These are phyloP conservation scores for Pythium insidiosum DNA, from an alignment of 352 stramenopile genomes.

Conservation along the genomic window DNA sequence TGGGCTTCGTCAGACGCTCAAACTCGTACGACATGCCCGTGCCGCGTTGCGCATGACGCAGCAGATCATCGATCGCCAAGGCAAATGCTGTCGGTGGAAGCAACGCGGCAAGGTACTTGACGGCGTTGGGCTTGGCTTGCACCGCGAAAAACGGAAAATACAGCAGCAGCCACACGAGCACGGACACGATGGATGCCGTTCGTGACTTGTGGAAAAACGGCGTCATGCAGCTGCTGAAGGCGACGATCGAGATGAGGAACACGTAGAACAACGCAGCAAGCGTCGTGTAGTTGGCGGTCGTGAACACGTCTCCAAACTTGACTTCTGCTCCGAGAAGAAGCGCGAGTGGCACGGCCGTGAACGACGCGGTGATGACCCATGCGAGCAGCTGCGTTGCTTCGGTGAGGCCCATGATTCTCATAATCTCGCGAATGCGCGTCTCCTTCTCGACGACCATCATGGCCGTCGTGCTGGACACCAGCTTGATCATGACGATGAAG, in stretches of 20 bases:
- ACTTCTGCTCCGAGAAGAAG: conserved; percentile 27
- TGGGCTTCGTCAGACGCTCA: conserved; percentile 20
- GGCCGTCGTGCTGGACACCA: conserved; percentile 48
- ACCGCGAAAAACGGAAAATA: conserved; percentile 65
- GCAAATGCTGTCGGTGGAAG: no score
- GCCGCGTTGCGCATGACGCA: conserved; percentile 42
- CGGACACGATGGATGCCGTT: conserved; percentile 42
- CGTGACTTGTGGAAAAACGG: conserved; percentile 68
- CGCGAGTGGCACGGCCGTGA: conserved; percentile 22
- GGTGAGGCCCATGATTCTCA: conserved; percentile 74
- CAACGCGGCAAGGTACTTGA: conserved; percentile 40
- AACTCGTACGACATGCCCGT: conserved; percentile 44
- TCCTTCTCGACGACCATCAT: conserved; percentile 77
- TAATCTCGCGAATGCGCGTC: conserved; percentile 50
- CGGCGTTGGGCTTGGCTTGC: conserved; percentile 27
- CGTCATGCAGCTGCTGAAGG: conserved; percentile 50
- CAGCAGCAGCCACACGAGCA: conserved; percentile 55
- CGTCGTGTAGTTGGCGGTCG: conserved; percentile 11
- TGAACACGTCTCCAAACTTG: no score
- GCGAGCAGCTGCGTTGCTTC: conserved; percentile 43
- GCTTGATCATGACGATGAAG: conserved; percentile 21
- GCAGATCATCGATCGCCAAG: conserved; percentile 42
- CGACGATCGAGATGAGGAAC: conserved; percentile 45
- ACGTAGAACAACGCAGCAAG: conserved; percentile 40
- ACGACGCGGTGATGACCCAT: conserved; percentile 39